A percentile compares a stretch with the other conserved stretches of the same genome.
Evolutionary conservation across 1,139 yeast genomes (phyloP).

Genomic region (Saccharomyces uvarum): DNA sequence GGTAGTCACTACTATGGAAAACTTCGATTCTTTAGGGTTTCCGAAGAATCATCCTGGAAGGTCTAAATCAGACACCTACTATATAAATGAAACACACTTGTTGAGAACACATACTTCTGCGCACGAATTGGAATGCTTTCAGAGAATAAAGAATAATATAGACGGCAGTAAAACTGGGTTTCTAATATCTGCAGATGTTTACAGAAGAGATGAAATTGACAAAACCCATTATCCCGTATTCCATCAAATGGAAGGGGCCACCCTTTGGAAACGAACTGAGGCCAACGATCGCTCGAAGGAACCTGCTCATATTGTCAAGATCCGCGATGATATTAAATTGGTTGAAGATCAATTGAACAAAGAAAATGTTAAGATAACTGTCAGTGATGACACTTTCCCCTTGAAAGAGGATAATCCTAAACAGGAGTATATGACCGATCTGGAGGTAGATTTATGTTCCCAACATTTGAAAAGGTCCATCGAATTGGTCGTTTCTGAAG

Average conservation of each 20-base stretch:
- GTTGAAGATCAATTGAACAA: slow-evolving; percentile 39
- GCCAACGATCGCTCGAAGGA: slow-evolving; percentile 7
- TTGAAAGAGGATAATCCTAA: slow-evolving; percentile 55
- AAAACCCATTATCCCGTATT: slow-evolving; percentile 95
- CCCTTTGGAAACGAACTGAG: slow-evolving; percentile 57
- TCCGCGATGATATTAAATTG: slow-evolving; percentile 32
- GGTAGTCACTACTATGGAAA: slow-evolving; percentile 70
- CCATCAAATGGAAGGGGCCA: slow-evolving; percentile 96
- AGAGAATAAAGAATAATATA: slow-evolving; percentile 21
- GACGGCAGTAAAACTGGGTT: slow-evolving; percentile 72
- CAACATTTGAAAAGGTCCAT: slow-evolving; percentile 78
- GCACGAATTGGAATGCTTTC: slow-evolving; percentile 82
- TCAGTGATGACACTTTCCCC: slow-evolving; percentile 52
- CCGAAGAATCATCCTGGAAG: slow-evolving; percentile 92
- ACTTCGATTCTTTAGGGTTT: slow-evolving; percentile 87
- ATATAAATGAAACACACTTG: slow-evolving; percentile 61
- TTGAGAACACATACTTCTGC: slow-evolving; percentile 95
- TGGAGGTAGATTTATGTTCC: slow-evolving; percentile 61
- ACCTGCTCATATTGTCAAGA: slow-evolving; percentile 20
- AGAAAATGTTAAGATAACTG: slow-evolving; percentile 45
- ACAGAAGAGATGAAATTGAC: slow-evolving; percentile 91
- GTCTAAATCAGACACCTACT: slow-evolving; percentile 86
- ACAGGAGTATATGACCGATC: slow-evolving; percentile 64
- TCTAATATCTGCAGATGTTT: slow-evolving; percentile 90
- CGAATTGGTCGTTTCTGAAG: slow-evolving; percentile 74